Evolutionary conservation across 2,329 filamentous ascomycete genomes (phyloP).

Genomic region (Fusarium albosuccineum): DNA sequence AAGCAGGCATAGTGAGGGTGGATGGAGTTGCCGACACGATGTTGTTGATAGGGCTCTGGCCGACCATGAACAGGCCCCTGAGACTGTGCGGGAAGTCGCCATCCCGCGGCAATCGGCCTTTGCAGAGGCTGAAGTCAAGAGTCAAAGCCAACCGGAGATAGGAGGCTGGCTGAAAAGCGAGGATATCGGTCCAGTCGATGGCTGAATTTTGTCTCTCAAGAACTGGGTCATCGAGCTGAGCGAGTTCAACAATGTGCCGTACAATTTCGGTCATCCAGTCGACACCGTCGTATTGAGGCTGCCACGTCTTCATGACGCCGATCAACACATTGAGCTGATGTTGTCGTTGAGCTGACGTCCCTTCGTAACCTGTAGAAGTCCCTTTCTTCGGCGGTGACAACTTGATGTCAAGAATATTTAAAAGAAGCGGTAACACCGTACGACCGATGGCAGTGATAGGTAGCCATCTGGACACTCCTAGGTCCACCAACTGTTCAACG

Average conservation of each 20-base stretch:
- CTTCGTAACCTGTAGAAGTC: slow-evolving; percentile 46
- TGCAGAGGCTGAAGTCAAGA: slow-evolving; percentile 9
- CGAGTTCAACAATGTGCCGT: slow-evolving; percentile 51
- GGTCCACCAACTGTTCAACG: slow-evolving; percentile 59
- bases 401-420: slow-evolving; percentile 48
- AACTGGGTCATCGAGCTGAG: background rate
- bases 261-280: slow-evolving; percentile 58
- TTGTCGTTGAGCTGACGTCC: slow-evolving; percentile 52
- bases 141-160: slow-evolving; percentile 9
- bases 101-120: slow-evolving; percentile 6
- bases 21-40: too few species aligned
- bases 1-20: too few species aligned
- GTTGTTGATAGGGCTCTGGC: too few species aligned
- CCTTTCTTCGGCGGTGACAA: slow-evolving; percentile 44
- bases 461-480: slow-evolving; percentile 57
- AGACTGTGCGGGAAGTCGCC: slow-evolving; percentile 1
- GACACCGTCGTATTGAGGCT: slow-evolving; percentile 57
- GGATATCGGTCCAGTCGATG: slow-evolving; percentile 10
- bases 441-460: slow-evolving; percentile 57
- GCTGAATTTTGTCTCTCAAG: background rate
- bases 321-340: slow-evolving; percentile 53
- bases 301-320: slow-evolving; percentile 58
- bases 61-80: too few species aligned
- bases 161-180: slow-evolving; percentile 7
- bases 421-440: slow-evolving; percentile 45